Evolutionary conservation across 495 filamentous ascomycete genomes (phyloP), one percentile per base, ranked within the genome.

Genomic region (Schizothecium vesticola): DNA sequence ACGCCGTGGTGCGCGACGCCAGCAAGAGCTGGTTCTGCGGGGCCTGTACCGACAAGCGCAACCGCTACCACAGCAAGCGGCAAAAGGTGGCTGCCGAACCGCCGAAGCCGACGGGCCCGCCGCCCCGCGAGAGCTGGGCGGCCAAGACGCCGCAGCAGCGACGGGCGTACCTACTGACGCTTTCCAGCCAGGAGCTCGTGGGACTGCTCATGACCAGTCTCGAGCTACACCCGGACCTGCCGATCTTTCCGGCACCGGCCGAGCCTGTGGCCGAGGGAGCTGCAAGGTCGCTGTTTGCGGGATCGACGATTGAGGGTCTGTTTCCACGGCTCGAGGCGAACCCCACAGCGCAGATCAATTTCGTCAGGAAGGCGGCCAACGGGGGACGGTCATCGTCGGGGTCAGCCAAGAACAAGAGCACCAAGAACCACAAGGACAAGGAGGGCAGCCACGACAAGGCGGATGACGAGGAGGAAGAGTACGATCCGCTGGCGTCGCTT

Each of bases 1-100:
- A 89, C 67, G 86, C 91, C 12, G 87, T 91, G 9, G 86, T 96
- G 4, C 75, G 67, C 28, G 81, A 89, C 68, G 88, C 89, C 62
- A 85, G 83, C 65, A 56, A 62, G 57, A 86, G 89, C 68, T 99
- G 95, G 94, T 86, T 88, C 72, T 99, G 95, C 76, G 75, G 75
- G 6, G 82, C 85, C 19, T 99, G 95, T 76, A 69, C 76, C 10
- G 76, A 73, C 0, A 86, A 86, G 72, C 76, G 80, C 26, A 81
- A 82, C 59, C 70, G 75, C 51, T 84, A 81, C 1, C 67, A 82
- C 7, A 76, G 75, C 16, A 80, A 76, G 69, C 76, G 76, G 72
- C 75, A 73, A 57, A 76, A 63, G 56, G 33, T 70, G 59, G 65
- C 70, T 56, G 68, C 66, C 56, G 60, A 24, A 6, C 13, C 16